Percentiles rank a stretch among this genome's conserved stretches.
These are phyloP conservation scores for Mimosa pudica DNA, from an alignment of 306 rosid species.

Conservation along the genomic window DNA sequence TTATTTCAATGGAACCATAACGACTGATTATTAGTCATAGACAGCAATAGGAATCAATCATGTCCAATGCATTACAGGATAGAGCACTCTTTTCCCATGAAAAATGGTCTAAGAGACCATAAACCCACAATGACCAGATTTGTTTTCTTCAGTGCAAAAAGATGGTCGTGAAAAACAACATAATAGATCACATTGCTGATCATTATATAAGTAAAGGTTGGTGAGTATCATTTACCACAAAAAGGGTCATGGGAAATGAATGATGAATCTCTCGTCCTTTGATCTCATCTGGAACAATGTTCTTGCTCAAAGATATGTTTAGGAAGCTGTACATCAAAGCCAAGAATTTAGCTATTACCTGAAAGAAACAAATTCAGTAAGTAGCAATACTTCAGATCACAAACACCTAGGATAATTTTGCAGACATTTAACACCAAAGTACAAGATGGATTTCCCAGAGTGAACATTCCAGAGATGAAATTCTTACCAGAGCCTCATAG, in stretches of 20 bases:
- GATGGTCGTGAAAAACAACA: slow-evolving; percentile 20
- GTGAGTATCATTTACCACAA: slow-evolving; percentile 50
- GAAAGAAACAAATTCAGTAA: slow-evolving; percentile 24
- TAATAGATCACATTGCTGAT: neutral
- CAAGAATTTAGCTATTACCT: slow-evolving; percentile 95
- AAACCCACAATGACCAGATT: neutral
- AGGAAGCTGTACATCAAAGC: slow-evolving; percentile 79
- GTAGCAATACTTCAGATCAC: slow-evolving; percentile 5
- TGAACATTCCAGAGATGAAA: neutral
- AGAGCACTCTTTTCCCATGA: neutral
- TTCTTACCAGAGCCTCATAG: slow-evolving; percentile 82
- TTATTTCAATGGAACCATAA: neutral
- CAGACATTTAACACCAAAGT: neutral
- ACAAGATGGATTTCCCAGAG: neutral
- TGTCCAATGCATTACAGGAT: neutral
- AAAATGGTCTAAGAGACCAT: slow-evolving; percentile 18
- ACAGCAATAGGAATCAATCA: slow-evolving; percentile 1
- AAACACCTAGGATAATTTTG: neutral
- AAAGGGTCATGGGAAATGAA: slow-evolving; percentile 84
- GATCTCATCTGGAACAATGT: slow-evolving; percentile 75
- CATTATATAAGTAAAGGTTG: slow-evolving; percentile 13
- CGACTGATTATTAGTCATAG: slow-evolving; percentile 18
- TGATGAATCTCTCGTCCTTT: slow-evolving; percentile 92
- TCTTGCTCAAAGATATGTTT: slow-evolving; percentile 74
- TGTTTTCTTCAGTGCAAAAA: neutral